Conservation (phyloP, 805 yeast genomes). For the Metschnikowia koreensis region DNA sequence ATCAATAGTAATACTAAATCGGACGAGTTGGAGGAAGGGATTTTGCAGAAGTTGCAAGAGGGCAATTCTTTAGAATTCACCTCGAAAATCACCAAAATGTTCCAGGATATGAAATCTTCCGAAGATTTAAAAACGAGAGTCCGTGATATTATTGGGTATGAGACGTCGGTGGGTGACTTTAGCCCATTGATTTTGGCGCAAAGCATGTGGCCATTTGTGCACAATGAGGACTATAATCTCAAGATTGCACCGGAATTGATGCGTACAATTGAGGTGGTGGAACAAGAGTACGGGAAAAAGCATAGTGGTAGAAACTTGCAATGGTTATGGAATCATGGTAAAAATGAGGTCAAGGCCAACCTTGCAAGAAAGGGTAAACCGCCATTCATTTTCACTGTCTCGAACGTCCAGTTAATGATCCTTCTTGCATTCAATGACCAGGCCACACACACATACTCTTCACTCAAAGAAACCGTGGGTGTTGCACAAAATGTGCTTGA, state of each 20-base stretch:
- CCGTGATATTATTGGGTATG: conserved; percentile 37
- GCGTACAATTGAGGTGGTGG: conserved; percentile 64
- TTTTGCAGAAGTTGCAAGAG: conserved; percentile 81
- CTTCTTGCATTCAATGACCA: conserved; percentile 76
- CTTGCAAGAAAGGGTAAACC: conserved; percentile 77
- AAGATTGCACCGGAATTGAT: conserved; percentile 68
- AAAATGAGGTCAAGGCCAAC: conserved; percentile 88
- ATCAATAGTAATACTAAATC: conserved; percentile 83
- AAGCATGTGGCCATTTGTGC: conserved; percentile 81
- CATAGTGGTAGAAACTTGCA: conserved; percentile 86
- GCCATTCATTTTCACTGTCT: conserved; percentile 76
- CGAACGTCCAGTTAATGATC: conserved; percentile 84
- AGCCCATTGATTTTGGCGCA: conserved; percentile 80
- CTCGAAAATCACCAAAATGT: conserved; percentile 91
- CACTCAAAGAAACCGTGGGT: conserved; percentile 66
- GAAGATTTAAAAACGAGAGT: conserved; percentile 66
- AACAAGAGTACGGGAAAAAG: conserved; percentile 63
- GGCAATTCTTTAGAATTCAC: conserved; percentile 93
- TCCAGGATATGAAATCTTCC: conserved; percentile 86
- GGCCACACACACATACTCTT: conserved; percentile 56
- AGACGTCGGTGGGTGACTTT: conserved; percentile 41
- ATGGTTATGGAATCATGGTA: conserved; percentile 95
- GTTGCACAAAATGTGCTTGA: conserved; percentile 63
- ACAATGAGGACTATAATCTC: conserved; percentile 37
- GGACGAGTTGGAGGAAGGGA: conserved; percentile 79